Evolutionary conservation across 2,329 filamentous ascomycete species (phyloP), one percentile per base, ranked within the genome.

Genomic region (Rosellinia necatrix): DNA sequence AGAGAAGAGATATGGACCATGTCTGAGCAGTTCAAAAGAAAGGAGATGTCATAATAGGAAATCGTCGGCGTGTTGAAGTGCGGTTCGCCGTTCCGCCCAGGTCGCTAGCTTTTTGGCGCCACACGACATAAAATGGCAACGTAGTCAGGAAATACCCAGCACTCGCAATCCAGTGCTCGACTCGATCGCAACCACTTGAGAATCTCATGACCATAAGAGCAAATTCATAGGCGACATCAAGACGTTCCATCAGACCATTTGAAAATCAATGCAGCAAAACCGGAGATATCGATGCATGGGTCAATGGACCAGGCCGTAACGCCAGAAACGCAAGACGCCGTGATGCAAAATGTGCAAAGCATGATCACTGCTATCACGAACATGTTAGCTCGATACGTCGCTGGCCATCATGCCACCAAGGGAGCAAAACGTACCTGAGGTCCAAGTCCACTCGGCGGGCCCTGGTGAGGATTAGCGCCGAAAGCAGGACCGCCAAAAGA

Each of bases 311-410:
- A 64, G 66, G 61, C 64, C 66, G 61, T 63, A 71, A 71, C 69
- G 68, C 68, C 68, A 63, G 53, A 65, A 68, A 69, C 67, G 63
- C 67, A 64, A 61, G 69, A 72, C 70, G 67, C 70, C 70, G 60
- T 64, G 66, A 71, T 70, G 68, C 68, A 62, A 59, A 65, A 61
- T 62, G 58, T 53, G 58, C 55, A 58, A 58, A 56, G 47, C 42
- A 51, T 44, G 43, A 58, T 62, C 52, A 61, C 61, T 62, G 19
- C 61, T 62, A 15, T 34, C 9, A 59, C 10, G 27, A 25, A 4
- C 21, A 9, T 10, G 43, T 68, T 59, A 67, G 64, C 38, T 44
- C 44, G 6, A 41, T 34, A 10, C 21, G 12, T 29, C 7, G 17
- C 22, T 7, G 12, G 22, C 21, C 4, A 12, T 21, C 13, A 27